Conservation (phyloP, 176 grass and related monocot genomes). For the Coix lacrymajobi region DNA sequence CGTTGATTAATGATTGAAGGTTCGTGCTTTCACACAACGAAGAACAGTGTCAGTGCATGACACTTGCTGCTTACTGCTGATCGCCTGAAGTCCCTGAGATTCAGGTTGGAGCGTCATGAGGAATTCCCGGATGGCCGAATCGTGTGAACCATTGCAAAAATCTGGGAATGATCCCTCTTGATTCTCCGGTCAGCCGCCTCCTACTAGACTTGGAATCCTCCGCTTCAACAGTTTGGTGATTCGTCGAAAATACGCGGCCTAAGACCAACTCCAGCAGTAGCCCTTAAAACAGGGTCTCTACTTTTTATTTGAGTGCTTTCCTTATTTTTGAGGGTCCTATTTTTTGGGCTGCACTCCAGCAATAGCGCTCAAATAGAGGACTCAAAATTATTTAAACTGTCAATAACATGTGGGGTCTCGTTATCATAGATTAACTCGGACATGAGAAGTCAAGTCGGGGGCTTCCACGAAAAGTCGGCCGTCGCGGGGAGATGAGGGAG, state of each 20-base stretch:
- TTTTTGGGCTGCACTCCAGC: too few relatives aligned
- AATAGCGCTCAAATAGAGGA: too few relatives aligned
- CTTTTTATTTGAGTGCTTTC: too few relatives aligned
- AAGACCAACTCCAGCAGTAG: too few relatives aligned
- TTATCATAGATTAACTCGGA: too few relatives aligned
- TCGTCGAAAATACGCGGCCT: not conserved
- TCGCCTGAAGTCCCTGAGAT: not conserved
- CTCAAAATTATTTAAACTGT: too few relatives aligned
- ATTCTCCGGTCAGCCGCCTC: not conserved
- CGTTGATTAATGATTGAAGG: not conserved
- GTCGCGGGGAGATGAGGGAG: too few relatives aligned
- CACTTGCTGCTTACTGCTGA: not conserved
- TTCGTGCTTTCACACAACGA: not conserved
- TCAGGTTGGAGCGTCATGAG: not conserved
- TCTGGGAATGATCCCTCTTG: not conserved
- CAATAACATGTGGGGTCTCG: too few relatives aligned
- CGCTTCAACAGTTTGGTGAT: not conserved
- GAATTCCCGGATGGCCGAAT: not conserved
- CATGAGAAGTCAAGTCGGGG: too few relatives aligned
- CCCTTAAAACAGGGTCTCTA: too few relatives aligned
- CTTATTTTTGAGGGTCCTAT: too few relatives aligned
- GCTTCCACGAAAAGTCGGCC: too few relatives aligned
- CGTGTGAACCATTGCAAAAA: not conserved
- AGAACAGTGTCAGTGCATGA: not conserved
- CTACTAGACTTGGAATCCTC: not conserved